A percentile compares a stretch with the other conserved stretches of the same genome.
phyloP scores from a whole-genome alignment of 2,329 filamentous ascomycete species.

The Tolypocladium tundrense region DNA sequence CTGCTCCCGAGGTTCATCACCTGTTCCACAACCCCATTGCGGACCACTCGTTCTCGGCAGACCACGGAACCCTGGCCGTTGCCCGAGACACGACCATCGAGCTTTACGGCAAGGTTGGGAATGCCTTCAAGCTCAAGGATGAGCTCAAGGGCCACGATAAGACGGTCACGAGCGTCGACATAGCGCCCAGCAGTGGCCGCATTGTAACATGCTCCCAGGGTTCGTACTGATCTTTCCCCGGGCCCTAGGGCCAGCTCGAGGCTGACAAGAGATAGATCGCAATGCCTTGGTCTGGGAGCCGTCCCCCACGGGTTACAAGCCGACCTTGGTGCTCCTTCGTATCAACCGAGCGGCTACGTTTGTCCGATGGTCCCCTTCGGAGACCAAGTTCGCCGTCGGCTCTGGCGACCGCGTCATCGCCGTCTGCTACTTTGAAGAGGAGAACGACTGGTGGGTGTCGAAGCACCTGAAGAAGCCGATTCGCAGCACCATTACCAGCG shows the following conservation, averaged over 20 bases:
- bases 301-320: slow-evolving; percentile 87
- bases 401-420: slow-evolving; percentile 93
- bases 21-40: slow-evolving; percentile 94
- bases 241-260: not conserved
- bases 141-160: slow-evolving; percentile 97
- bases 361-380: slow-evolving; percentile 92
- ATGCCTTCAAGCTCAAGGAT: slow-evolving; percentile 73
- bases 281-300: slow-evolving; percentile 98
- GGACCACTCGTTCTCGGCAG: slow-evolving; percentile 95
- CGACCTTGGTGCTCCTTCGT: slow-evolving; percentile 88
- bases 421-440: slow-evolving; percentile 96
- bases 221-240: slow-evolving; percentile 24
- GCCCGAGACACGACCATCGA: slow-evolving; percentile 84
- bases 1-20: slow-evolving; percentile 83
- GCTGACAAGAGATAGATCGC: slow-evolving; percentile 51
- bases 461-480: slow-evolving; percentile 99
- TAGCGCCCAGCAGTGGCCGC: slow-evolving; percentile 79
- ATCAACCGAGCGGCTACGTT: slow-evolving; percentile 96
- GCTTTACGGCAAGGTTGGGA: slow-evolving; percentile 67
- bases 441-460: slow-evolving; percentile 99
- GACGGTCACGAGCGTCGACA: slow-evolving; percentile 90
- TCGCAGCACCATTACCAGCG: slow-evolving; percentile 87
- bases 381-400: slow-evolving; percentile 95
- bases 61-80: slow-evolving; percentile 80
- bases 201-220: slow-evolving; percentile 98